phyloP scores from a whole-genome alignment of 352 stramenopile genomes.

The Globisporangium yorkense region DNA sequence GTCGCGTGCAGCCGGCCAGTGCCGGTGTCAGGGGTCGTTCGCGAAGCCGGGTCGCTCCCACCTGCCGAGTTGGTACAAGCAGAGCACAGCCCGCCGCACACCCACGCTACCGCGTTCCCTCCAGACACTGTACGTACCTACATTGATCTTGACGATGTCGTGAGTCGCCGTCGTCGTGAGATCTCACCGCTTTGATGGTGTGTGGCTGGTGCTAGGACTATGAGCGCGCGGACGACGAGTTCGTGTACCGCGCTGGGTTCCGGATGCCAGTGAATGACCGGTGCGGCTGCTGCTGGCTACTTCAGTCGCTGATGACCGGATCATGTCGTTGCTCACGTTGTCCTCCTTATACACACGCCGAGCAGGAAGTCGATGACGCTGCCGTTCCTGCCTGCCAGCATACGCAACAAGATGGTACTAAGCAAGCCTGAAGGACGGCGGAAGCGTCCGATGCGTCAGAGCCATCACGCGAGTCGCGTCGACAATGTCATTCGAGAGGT shows the following conservation, averaged over 20 bases:
- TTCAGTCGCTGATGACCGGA: not conserved
- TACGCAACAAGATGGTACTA: slow-evolving; percentile 57
- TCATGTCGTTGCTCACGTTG: not conserved
- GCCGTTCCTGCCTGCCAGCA: slow-evolving; percentile 59
- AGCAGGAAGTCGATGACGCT: slow-evolving; percentile 65
- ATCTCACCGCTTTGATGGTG: slow-evolving; percentile 6
- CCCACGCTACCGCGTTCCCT: slow-evolving; percentile 5
- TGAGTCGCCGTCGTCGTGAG: too few relatives aligned
- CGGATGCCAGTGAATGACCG: slow-evolving; percentile 76
- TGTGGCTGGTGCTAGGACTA: slow-evolving; percentile 30
- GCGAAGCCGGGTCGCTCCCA: slow-evolving; percentile 44
- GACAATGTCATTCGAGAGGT: slow-evolving; percentile 71
- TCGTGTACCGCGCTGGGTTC: slow-evolving; percentile 76
- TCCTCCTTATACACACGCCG: not conserved
- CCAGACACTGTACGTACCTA: slow-evolving; percentile 15
- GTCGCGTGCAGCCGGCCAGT: slow-evolving; percentile 76
- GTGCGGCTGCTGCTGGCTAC: slow-evolving; percentile 16
- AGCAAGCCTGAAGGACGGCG: slow-evolving; percentile 68
- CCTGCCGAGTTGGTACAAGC: slow-evolving; percentile 25
- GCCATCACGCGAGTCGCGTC: slow-evolving; percentile 36
- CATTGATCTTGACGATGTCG: too few relatives aligned
- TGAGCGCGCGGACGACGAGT: slow-evolving; percentile 67
- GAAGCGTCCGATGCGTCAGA: slow-evolving; percentile 41
- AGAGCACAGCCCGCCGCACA: slow-evolving; percentile 15
- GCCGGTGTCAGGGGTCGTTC: slow-evolving; percentile 46